phyloP scores from a whole-genome alignment of 139 green algal species.

The Ostreobium quekettii region DNA sequence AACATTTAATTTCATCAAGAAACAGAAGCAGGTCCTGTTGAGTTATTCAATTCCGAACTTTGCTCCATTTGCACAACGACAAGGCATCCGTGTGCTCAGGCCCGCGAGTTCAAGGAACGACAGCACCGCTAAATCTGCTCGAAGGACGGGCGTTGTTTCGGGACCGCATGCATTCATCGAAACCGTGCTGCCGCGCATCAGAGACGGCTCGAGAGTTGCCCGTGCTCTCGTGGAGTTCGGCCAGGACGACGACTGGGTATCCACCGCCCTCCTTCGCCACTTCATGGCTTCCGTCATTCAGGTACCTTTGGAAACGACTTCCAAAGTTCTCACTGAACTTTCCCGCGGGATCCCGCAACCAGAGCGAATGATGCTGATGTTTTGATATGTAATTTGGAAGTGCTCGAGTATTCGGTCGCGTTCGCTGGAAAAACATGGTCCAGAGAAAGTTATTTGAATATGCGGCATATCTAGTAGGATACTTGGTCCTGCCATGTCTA shows the following conservation, averaged over 20 bases:
- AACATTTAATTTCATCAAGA: no score
- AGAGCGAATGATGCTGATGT: not conserved
- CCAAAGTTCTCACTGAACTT: not conserved
- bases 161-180: no score
- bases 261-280: not conserved
- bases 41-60: no score
- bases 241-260: not conserved
- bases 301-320: not conserved
- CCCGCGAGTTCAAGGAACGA: no score
- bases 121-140: no score
- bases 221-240: conserved; percentile 11
- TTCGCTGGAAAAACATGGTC: not conserved
- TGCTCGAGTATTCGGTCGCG: not conserved
- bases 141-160: no score
- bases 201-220: not conserved
- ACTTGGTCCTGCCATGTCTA: no score
- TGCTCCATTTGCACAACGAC: no score
- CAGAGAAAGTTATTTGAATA: not conserved
- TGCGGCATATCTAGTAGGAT: no score
- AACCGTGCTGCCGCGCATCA: no score
- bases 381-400: not conserved
- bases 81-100: no score
- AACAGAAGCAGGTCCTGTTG: no score
- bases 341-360: not conserved
- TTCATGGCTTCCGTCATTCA: conserved; percentile 16